Percentiles rank a stretch among this genome's conserved stretches.
These are phyloP conservation scores for Bruguiera hainesii DNA, from an alignment of 441 rosid species.

Conservation along the genomic window DNA sequence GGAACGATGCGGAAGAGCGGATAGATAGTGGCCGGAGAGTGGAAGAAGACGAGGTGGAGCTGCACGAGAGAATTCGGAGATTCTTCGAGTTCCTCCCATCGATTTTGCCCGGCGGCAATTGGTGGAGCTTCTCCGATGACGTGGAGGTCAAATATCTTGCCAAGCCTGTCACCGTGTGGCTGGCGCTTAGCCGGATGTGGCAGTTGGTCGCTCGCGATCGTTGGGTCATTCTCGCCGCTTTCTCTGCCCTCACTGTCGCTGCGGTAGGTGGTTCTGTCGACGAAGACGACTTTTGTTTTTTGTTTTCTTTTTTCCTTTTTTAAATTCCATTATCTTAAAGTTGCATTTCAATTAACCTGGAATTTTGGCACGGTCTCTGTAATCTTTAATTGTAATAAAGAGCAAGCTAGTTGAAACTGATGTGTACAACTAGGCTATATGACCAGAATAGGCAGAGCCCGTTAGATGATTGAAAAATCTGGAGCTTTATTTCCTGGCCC, in stretches of 20 bases:
- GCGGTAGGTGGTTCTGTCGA: slow-evolving; percentile 43
- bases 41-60: slow-evolving; percentile 32
- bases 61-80: slow-evolving; percentile 40
- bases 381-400: no score
- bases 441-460: no score
- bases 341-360: not conserved
- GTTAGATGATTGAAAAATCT: no score
- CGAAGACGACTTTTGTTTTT: no score
- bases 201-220: slow-evolving; percentile 77
- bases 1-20: slow-evolving; percentile 11
- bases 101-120: slow-evolving; percentile 80
- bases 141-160: slow-evolving; percentile 57
- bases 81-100: slow-evolving; percentile 52
- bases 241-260: slow-evolving; percentile 72
- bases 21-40: slow-evolving; percentile 14
- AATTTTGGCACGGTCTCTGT: no score
- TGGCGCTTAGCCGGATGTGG: slow-evolving; percentile 90
- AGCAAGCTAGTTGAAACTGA: no score
- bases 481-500: no score
- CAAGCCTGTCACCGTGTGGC: slow-evolving; percentile 80
- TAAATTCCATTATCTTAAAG: not conserved
- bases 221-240: slow-evolving; percentile 77
- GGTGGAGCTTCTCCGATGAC: slow-evolving; percentile 85
- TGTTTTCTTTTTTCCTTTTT: not conserved
- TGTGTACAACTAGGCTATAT: no score